phyloP scores from a whole-genome alignment of 2,329 filamentous ascomycete species.

The Colletotrichum lupini region DNA sequence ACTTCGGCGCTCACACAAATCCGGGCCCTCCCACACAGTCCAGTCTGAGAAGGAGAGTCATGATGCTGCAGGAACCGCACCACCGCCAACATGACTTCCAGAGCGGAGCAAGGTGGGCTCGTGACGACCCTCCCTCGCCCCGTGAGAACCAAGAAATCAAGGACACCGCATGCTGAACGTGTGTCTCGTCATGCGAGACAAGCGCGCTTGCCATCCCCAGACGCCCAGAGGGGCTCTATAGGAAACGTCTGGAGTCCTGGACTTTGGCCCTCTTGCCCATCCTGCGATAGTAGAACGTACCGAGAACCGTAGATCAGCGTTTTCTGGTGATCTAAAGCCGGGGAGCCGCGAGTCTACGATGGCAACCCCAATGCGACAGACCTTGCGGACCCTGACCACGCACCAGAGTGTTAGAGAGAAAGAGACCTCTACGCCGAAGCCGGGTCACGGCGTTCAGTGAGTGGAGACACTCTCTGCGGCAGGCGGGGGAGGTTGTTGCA shows the following conservation, averaged over 20 bases:
- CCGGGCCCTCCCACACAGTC: background rate
- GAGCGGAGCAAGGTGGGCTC: constrained; percentile 18
- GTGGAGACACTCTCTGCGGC: constrained; percentile 21
- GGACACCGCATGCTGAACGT: background rate
- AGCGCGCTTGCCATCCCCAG: background rate
- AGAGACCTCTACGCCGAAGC: background rate
- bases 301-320: background rate
- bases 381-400: constrained; percentile 2
- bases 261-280: no score
- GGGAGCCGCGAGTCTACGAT: constrained; percentile 2
- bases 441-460: constrained; percentile 14
- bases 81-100: constrained; percentile 29
- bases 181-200: constrained; percentile 11
- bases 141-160: constrained; percentile 5
- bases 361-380: background rate
- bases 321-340: background rate
- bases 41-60: constrained; percentile 9
- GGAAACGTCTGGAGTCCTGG: no score
- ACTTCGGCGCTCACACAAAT: background rate
- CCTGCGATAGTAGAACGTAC: no score
- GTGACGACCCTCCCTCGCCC: constrained; percentile 3
- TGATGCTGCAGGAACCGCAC: constrained; percentile 13
- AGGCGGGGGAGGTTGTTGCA: constrained; percentile 26
- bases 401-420: no score
- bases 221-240: background rate